Conservation (phyloP, 1,284 basidiomycete genomes). For the Leccinum fuscescens region DNA sequence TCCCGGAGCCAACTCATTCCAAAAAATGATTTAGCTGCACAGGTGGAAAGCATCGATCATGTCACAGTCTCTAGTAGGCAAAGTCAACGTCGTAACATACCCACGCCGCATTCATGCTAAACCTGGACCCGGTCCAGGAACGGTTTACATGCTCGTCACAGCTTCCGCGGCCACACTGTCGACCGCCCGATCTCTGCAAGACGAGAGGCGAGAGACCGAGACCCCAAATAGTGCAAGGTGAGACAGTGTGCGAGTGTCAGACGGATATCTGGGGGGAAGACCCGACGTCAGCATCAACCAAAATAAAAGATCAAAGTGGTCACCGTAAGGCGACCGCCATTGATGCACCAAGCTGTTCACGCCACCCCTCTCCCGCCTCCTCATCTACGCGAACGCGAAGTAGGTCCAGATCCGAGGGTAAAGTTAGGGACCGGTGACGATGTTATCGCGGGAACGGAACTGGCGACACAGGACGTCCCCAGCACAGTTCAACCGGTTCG, state of each 20-base stretch:
- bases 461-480: neutral
- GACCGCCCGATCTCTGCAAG: constrained; percentile 19
- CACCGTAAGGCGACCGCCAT: constrained; percentile 43
- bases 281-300: neutral
- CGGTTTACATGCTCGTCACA: neutral
- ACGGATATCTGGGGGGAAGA: neutral
- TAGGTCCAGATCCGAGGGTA: neutral
- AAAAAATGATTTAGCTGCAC: too few relatives aligned
- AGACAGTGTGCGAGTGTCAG: neutral
- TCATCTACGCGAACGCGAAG: neutral
- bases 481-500: neutral
- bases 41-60: too few relatives aligned
- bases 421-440: neutral
- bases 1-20: too few relatives aligned
- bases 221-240: neutral
- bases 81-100: too few relatives aligned
- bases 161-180: neutral
- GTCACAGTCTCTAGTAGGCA: too few relatives aligned
- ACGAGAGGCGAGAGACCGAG: accelerated
- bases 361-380: constrained; percentile 14
- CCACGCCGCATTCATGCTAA: too few relatives aligned
- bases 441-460: too few relatives aligned
- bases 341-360: constrained; percentile 42
- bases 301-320: constrained; percentile 24
- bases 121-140: too few relatives aligned